Evolutionary conservation across 345 rosid genomes (phyloP).

Genomic region (Salix arbutifolia): DNA sequence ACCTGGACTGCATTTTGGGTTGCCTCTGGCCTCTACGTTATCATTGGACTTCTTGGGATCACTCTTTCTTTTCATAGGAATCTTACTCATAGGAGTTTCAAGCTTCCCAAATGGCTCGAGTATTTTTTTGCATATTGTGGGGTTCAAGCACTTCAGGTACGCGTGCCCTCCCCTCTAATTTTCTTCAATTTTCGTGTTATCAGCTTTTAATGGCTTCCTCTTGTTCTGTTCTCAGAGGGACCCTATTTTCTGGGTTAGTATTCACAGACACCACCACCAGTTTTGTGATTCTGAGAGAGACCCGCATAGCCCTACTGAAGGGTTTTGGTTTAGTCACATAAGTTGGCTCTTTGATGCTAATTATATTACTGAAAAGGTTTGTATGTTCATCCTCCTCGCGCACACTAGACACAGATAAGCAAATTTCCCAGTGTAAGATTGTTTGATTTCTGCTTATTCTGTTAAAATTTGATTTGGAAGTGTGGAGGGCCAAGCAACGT

Average conservation of each 20-base stretch:
- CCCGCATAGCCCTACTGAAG: conserved; percentile 88
- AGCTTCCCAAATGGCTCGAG: conserved; percentile 84
- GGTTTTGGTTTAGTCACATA: conserved; percentile 65
- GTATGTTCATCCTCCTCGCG: not conserved
- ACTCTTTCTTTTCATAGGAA: conserved; percentile 74
- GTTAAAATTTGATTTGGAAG: conserved; percentile 32
- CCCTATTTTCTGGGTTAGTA: conserved; percentile 95
- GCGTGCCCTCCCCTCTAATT: not conserved
- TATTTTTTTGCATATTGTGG: conserved; percentile 82
- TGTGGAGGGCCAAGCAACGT: conserved; percentile 78
- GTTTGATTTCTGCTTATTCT: conserved; percentile 2
- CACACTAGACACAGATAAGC: not conserved
- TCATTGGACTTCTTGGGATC: conserved; percentile 72
- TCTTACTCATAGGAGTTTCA: conserved; percentile 71
- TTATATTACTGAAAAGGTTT: conserved; percentile 54
- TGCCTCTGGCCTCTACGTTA: conserved; percentile 51
- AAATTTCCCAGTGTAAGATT: no score
- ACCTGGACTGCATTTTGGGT: conserved; percentile 68
- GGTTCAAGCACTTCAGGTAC: conserved; percentile 73
- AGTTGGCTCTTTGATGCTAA: conserved; percentile 76
- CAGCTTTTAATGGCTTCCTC: not conserved
- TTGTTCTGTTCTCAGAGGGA: conserved; percentile 35
- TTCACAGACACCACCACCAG: conserved; percentile 88
- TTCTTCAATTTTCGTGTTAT: conserved; percentile 3
- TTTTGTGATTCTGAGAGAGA: conserved; percentile 80